These are phyloP conservation scores for Globisporangium nagaii DNA, from an alignment of 352 stramenopile genomes.

Conservation along the genomic window DNA sequence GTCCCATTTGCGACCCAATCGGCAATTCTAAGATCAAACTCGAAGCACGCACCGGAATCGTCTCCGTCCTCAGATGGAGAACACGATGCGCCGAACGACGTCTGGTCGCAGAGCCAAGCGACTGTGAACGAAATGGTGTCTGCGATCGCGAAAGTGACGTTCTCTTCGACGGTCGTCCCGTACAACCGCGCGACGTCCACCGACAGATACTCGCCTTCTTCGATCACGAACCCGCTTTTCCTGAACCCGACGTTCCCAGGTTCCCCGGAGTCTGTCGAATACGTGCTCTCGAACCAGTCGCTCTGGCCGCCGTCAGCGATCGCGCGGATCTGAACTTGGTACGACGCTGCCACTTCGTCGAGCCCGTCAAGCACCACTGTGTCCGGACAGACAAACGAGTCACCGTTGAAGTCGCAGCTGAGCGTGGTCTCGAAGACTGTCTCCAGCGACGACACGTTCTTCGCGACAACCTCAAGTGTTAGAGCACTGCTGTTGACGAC, in stretches of 20 bases:
- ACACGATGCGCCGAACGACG: slow-evolving; percentile 12
- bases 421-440: slow-evolving; percentile 8
- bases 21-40: background rate
- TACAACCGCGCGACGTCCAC: slow-evolving; percentile 23
- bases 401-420: background rate
- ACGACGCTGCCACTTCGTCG: slow-evolving; percentile 3
- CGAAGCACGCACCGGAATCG: slow-evolving; percentile 11
- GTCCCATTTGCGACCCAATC: too few species aligned
- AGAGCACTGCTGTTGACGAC: slow-evolving; percentile 9
- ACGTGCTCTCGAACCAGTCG: slow-evolving; percentile 19
- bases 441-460: background rate
- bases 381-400: slow-evolving; percentile 16
- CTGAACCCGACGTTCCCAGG: slow-evolving; percentile 14
- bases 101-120: background rate
- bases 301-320: slow-evolving; percentile 24
- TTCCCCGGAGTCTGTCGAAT: slow-evolving; percentile 17
- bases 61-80: slow-evolving; percentile 2
- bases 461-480: slow-evolving; percentile 12
- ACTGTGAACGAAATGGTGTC: slow-evolving; percentile 1
- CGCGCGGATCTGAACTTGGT: slow-evolving; percentile 19
- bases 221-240: slow-evolving; percentile 3
- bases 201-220: slow-evolving; percentile 13
- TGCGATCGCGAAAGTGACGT: slow-evolving; percentile 17
- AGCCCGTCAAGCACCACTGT: slow-evolving; percentile 11
- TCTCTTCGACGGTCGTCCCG: slow-evolving; percentile 12